These are phyloP conservation scores for Xenosphaeropsis pyriputrescens DNA, from an alignment of 2,329 filamentous ascomycete genomes.

Conservation along the genomic window DNA sequence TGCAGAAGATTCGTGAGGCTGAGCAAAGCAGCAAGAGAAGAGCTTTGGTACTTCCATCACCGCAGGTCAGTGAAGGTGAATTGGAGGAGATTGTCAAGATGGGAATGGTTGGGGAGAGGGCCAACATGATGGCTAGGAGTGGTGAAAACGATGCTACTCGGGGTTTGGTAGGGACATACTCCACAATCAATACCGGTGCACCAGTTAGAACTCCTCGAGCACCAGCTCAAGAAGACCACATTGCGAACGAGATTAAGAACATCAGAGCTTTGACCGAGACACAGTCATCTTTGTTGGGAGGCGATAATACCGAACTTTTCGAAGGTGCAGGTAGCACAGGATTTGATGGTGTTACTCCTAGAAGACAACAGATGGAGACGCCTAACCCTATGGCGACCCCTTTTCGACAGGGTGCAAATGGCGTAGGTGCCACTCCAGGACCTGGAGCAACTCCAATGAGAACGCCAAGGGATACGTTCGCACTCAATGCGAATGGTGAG, in stretches of 20 bases:
- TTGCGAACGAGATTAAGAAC: conserved; percentile 92
- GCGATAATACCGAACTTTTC: conserved; percentile 81
- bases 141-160: conserved; percentile 77
- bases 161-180: conserved; percentile 78
- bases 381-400: conserved; percentile 94
- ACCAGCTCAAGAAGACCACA: conserved; percentile 83
- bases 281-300: conserved; percentile 82
- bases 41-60: conserved; percentile 66
- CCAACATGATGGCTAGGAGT: conserved; percentile 57
- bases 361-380: conserved; percentile 70
- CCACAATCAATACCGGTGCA: conserved; percentile 62
- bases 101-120: conserved; percentile 84
- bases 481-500: conserved; percentile 57
- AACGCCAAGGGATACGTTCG: conserved; percentile 78
- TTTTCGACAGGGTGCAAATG: conserved; percentile 47
- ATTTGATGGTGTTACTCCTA: conserved; percentile 72
- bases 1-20: conserved; percentile 88
- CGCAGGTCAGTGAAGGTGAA: conserved; percentile 85
- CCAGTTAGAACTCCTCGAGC: conserved; percentile 88
- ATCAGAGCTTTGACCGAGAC: conserved; percentile 86
- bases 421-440: conserved; percentile 50
- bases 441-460: conserved; percentile 67
- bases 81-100: conserved; percentile 98
- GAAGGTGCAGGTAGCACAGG: conserved; percentile 74
- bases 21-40: conserved; percentile 93